These are phyloP conservation scores for Pyrenophora graminea DNA, from an alignment of 2,329 filamentous ascomycete genomes.

Conservation along the genomic window DNA sequence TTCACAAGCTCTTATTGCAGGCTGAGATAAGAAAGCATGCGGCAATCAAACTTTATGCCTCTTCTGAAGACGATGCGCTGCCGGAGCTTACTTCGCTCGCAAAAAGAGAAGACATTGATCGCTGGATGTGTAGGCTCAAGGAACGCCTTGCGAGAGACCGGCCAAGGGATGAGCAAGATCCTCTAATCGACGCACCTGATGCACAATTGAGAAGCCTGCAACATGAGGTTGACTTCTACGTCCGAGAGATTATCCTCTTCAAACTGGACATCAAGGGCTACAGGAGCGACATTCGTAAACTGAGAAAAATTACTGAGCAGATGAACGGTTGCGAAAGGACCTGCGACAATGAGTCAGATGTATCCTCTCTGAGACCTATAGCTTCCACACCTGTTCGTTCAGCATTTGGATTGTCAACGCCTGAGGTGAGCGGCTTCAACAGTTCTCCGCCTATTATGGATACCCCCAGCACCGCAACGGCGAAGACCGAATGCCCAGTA, in stretches of 20 bases:
- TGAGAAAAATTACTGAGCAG: conserved; percentile 35
- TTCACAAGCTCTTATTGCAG: conserved; percentile 47
- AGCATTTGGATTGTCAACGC: conserved; percentile 21
- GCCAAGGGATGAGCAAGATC: conserved; percentile 4
- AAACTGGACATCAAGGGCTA: conserved; percentile 55
- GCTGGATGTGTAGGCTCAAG: conserved; percentile 41
- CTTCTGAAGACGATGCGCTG: conserved; percentile 29
- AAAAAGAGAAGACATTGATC: conserved; percentile 41
- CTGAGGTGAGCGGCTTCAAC: conserved; percentile 25
- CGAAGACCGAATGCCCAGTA: conserved; percentile 9
- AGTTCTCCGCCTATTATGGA: conserved; percentile 24
- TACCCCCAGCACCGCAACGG: conserved; percentile 13
- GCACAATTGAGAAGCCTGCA: conserved; percentile 38
- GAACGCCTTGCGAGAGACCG: conserved; percentile 37
- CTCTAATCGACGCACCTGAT: conserved; percentile 14
- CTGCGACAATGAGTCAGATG: conserved; percentile 35
- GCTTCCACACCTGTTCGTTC: conserved; percentile 28
- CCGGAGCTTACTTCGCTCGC: conserved; percentile 37
- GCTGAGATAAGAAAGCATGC: conserved; percentile 48
- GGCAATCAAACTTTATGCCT: conserved; percentile 26
- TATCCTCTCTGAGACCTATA: conserved; percentile 30
- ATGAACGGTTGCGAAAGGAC: conserved; percentile 28
- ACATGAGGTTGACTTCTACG: conserved; percentile 49
- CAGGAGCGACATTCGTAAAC: conserved; percentile 47
- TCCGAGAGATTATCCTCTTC: conserved; percentile 55